Percentiles rank a stretch among this genome's conserved stretches.
These are phyloP conservation scores for Zalaria sp. DNA, from an alignment of 2,329 filamentous ascomycete species.

Conservation along the genomic window DNA sequence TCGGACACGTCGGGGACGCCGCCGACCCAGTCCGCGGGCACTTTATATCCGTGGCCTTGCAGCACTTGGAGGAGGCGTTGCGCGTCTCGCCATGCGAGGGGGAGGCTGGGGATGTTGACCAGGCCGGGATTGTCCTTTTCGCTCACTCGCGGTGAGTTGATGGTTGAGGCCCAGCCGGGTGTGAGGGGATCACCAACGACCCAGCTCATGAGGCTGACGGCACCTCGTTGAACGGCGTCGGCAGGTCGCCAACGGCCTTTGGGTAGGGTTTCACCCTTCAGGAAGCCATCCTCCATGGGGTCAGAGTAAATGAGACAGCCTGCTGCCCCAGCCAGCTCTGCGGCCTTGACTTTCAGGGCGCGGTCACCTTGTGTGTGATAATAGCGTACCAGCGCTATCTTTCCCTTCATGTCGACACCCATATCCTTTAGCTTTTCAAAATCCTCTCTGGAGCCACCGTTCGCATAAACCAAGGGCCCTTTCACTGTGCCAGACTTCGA, in stretches of 20 bases:
- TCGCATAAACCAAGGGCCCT: conserved; percentile 80
- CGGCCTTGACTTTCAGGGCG: conserved; percentile 76
- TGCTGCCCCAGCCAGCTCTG: conserved; percentile 69
- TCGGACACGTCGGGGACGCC: conserved; percentile 60
- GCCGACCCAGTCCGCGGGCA: conserved; percentile 59
- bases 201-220: conserved; percentile 68
- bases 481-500: conserved; percentile 76
- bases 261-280: conserved; percentile 58
- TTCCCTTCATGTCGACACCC: conserved; percentile 60
- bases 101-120: conserved; percentile 75
- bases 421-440: conserved; percentile 59
- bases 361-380: conserved; percentile 59
- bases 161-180: conserved; percentile 66
- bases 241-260: conserved; percentile 66
- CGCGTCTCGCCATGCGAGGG: conserved; percentile 80
- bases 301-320: conserved; percentile 92
- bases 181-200: conserved; percentile 85
- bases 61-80: conserved; percentile 63
- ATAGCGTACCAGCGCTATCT: conserved; percentile 73
- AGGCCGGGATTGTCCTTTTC: conserved; percentile 59
- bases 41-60: conserved; percentile 56
- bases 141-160: conserved; percentile 50
- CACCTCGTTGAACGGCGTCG: conserved; percentile 70
- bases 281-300: conserved; percentile 69
- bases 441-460: conserved; percentile 77